Percentiles rank a stretch among this genome's conserved stretches.
These are phyloP conservation scores for Gautieria morchelliformis DNA, from an alignment of 768 basidiomycete species.

Conservation along the genomic window DNA sequence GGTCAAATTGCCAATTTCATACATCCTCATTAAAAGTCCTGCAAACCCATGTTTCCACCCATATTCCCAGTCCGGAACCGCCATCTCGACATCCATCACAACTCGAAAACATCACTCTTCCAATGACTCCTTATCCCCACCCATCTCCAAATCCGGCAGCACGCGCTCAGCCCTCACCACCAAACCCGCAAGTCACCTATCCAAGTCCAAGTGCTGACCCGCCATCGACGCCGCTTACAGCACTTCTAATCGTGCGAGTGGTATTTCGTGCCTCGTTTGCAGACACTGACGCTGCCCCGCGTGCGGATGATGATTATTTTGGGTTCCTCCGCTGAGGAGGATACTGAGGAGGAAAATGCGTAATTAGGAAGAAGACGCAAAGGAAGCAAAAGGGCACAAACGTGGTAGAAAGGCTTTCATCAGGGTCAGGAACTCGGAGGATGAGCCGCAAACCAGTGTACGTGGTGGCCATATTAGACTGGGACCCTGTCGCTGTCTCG, in stretches of 20 bases:
- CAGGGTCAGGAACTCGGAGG: constrained; percentile 38
- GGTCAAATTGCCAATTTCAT: constrained; percentile 55
- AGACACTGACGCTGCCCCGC: constrained; percentile 53
- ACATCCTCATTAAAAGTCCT: constrained; percentile 40
- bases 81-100: constrained; percentile 56
- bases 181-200: constrained; percentile 49
- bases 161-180: constrained; percentile 65
- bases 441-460: too few relatives aligned
- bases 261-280: constrained; percentile 76
- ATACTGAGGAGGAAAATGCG: constrained; percentile 50
- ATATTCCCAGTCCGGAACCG: constrained; percentile 54
- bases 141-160: constrained; percentile 53
- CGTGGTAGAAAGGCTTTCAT: constrained; percentile 66
- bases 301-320: constrained; percentile 76
- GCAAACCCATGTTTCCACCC: constrained; percentile 66
- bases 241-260: constrained; percentile 74
- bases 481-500: too few relatives aligned
- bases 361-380: constrained; percentile 27
- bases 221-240: constrained; percentile 65
- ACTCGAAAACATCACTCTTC: constrained; percentile 64
- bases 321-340: constrained; percentile 78
- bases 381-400: constrained; percentile 61
- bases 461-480: too few relatives aligned
- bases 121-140: constrained; percentile 43
- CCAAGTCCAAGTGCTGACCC: constrained; percentile 52